These are phyloP conservation scores for Ceratonia siliqua DNA, from an alignment of 306 rosid species.

Conservation along the genomic window DNA sequence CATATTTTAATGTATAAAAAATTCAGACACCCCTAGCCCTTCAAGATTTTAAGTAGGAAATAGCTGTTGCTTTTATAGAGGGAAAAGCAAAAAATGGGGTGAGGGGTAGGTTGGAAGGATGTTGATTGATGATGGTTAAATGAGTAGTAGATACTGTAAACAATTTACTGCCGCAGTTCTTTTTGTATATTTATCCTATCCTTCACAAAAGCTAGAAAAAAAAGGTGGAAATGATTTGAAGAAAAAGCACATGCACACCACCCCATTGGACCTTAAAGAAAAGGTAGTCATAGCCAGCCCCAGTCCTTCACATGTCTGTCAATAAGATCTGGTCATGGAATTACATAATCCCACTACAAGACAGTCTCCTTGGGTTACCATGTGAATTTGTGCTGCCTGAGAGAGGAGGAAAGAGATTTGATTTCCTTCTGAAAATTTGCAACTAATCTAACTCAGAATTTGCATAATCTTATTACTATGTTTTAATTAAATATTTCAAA, in stretches of 20 bases:
- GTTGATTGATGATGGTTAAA: slow-evolving; percentile 41
- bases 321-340: slow-evolving; percentile 57
- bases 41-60: slow-evolving; percentile 33
- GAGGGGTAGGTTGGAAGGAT: slow-evolving; percentile 44
- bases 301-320: slow-evolving; percentile 76
- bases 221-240: slow-evolving; percentile 33
- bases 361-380: slow-evolving; percentile 54
- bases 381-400: slow-evolving; percentile 57
- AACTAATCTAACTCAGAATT: no score
- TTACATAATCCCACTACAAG: slow-evolving; percentile 55
- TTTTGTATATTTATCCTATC: slow-evolving; percentile 20
- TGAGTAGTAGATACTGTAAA: slow-evolving; percentile 42
- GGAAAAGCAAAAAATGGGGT: slow-evolving; percentile 36
- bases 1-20: slow-evolving; percentile 3
- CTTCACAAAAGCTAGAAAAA: background rate
- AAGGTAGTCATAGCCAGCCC: slow-evolving; percentile 45
- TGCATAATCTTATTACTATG: background rate
- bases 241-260: slow-evolving; percentile 76
- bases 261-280: slow-evolving; percentile 69
- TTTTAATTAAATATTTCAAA: no score
- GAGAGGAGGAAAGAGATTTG: slow-evolving; percentile 34
- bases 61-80: slow-evolving; percentile 25
- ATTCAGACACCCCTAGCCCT: slow-evolving; percentile 26
- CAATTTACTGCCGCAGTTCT: slow-evolving; percentile 33
- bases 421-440: slow-evolving; percentile 30